Evolutionary conservation across 2,329 filamentous ascomycete genomes (phyloP).

Genomic region (Clonostachys rosea): DNA sequence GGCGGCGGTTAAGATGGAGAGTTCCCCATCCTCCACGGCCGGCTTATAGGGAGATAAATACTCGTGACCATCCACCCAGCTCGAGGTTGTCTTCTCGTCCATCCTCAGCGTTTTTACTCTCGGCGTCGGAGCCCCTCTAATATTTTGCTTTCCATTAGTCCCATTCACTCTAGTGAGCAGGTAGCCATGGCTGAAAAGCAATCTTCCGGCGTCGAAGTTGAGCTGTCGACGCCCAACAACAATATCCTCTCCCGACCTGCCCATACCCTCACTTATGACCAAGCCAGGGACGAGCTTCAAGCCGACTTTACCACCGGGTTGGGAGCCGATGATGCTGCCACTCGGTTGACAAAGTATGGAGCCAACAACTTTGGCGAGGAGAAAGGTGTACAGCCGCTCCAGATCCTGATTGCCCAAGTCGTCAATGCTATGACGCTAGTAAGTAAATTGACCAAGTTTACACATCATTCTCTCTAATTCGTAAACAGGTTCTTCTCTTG

Average conservation of each 20-base stretch:
- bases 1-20: too few species aligned
- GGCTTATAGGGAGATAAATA: too few species aligned
- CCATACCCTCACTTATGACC: slow-evolving; percentile 44
- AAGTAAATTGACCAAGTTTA: not conserved
- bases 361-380: slow-evolving; percentile 47
- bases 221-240: slow-evolving; percentile 8
- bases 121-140: too few species aligned
- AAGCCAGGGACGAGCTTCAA: slow-evolving; percentile 46
- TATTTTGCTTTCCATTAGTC: too few species aligned
- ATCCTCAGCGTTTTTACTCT: too few species aligned
- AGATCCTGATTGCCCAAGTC: slow-evolving; percentile 52
- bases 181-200: too few species aligned
- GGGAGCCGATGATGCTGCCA: slow-evolving; percentile 40
- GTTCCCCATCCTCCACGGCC: too few species aligned
- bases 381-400: slow-evolving; percentile 45
- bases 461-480: not conserved
- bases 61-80: too few species aligned
- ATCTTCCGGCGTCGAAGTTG: too few species aligned
- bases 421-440: slow-evolving; percentile 55
- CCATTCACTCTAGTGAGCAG: too few species aligned
- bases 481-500: slow-evolving; percentile 42
- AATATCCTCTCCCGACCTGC: slow-evolving; percentile 46
- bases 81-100: too few species aligned
- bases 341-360: slow-evolving; percentile 49
- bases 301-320: slow-evolving; percentile 51